phyloP scores from a whole-genome alignment of 306 rosid genomes.

The Quercus aquifolioides region DNA sequence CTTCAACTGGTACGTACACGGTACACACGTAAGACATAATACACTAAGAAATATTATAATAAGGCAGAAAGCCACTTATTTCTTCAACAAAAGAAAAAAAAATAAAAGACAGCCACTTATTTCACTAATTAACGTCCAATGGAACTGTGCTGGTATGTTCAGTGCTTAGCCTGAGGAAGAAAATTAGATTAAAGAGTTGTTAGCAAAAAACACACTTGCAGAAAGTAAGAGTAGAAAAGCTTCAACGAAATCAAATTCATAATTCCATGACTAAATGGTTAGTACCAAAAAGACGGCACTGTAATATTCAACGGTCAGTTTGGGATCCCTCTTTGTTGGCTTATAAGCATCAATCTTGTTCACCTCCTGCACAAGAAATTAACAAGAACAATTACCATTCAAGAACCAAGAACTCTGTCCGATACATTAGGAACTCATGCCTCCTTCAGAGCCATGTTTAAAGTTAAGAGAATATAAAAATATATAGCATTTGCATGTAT shows the following conservation, averaged over 20 bases:
- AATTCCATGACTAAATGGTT: neutral
- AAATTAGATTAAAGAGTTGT: neutral
- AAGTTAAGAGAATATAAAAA: neutral
- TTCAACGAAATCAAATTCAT: neutral
- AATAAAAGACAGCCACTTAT: no score
- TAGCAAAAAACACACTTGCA: neutral
- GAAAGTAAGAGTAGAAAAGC: neutral
- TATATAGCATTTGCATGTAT: neutral
- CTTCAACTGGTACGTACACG: no score
- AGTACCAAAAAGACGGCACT: conserved; percentile 55
- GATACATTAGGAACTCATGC: neutral
- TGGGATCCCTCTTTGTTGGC: conserved; percentile 51
- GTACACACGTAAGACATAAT: no score
- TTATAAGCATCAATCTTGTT: conserved; percentile 65
- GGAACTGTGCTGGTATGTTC: conserved; percentile 14
- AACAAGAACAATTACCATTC: conserved; percentile 7
- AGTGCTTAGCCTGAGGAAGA: conserved; percentile 34
- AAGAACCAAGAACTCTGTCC: neutral
- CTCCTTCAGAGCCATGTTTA: neutral
- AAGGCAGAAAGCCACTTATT: no score
- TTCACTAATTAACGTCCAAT: neutral
- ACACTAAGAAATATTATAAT: no score
- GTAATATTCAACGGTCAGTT: conserved; percentile 36
- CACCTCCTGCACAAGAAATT: conserved; percentile 42
- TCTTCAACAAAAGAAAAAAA: no score